Percentiles rank a stretch among this genome's conserved stretches.
Evolutionary conservation across 1,284 basidiomycete species (phyloP).

Genomic region (Malassezia dermatis): DNA sequence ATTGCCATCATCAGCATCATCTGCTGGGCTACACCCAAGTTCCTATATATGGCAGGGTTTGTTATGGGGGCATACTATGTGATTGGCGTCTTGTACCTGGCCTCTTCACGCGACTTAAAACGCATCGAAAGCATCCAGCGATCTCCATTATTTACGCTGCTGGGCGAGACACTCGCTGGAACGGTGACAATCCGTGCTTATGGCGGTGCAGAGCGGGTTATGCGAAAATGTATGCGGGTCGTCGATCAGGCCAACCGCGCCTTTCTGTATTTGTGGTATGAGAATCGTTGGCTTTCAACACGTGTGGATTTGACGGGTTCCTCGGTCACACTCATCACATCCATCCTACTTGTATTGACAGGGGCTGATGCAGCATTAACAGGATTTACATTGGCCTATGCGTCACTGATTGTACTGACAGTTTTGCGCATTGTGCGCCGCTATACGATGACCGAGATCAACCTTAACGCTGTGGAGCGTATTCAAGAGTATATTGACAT

Average conservation of each 20-base stretch:
- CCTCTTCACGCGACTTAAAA: slow-evolving; percentile 25
- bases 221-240: slow-evolving; percentile 36
- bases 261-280: slow-evolving; percentile 53
- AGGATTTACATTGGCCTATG: slow-evolving; percentile 40
- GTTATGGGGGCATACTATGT: slow-evolving; percentile 18
- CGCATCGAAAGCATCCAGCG: slow-evolving; percentile 25
- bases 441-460: slow-evolving; percentile 46
- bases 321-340: slow-evolving; percentile 37
- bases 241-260: slow-evolving; percentile 51
- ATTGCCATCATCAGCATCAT: slow-evolving; percentile 32
- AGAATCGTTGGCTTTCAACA: slow-evolving; percentile 50
- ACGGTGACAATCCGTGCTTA: slow-evolving; percentile 75
- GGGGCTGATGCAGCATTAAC: slow-evolving; percentile 42
- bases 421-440: slow-evolving; percentile 49
- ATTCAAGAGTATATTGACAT: slow-evolving; percentile 43
- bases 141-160: slow-evolving; percentile 27
- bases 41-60: slow-evolving; percentile 16
- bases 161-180: slow-evolving; percentile 59
- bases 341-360: slow-evolving; percentile 53
- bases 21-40: slow-evolving; percentile 31
- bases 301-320: slow-evolving; percentile 42
- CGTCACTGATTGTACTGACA: slow-evolving; percentile 56
- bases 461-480: slow-evolving; percentile 48
- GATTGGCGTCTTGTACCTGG: slow-evolving; percentile 26
- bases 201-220: slow-evolving; percentile 63